A percentile compares a stretch with the other conserved stretches of the same genome.
Evolutionary conservation across 257 asterid genomes (phyloP).

Genomic region (Solanum chilense): DNA sequence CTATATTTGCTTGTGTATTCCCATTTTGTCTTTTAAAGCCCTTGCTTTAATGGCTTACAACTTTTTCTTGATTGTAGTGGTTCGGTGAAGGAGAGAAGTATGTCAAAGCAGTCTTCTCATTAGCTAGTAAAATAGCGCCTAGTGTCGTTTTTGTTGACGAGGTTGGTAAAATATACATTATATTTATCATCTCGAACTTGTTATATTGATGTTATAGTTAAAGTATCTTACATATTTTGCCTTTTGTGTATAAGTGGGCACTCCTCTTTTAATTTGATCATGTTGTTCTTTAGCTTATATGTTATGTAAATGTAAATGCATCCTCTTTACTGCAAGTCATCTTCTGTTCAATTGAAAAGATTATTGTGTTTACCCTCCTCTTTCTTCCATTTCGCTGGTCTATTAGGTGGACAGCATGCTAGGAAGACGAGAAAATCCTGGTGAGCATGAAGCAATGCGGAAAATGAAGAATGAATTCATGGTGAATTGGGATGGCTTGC

Average conservation of each 20-base stretch:
- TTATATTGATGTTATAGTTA: neutral
- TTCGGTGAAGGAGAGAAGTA: slow-evolving; percentile 92
- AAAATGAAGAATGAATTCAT: slow-evolving; percentile 95
- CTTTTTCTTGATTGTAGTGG: slow-evolving; percentile 39
- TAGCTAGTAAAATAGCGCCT: slow-evolving; percentile 89
- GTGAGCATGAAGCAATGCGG: slow-evolving; percentile 97
- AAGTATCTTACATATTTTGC: neutral
- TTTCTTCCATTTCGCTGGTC: neutral
- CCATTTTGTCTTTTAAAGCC: neutral
- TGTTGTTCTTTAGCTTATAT: neutral
- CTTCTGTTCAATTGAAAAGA: neutral
- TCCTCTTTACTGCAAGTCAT: neutral
- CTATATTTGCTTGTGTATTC: neutral
- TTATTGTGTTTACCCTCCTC: neutral
- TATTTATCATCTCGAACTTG: neutral
- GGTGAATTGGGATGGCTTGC: slow-evolving; percentile 94
- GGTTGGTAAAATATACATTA: slow-evolving; percentile 28
- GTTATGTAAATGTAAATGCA: neutral
- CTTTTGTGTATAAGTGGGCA: neutral
- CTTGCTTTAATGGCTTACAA: neutral
- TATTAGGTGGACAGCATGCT: slow-evolving; percentile 89
- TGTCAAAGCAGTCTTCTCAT: slow-evolving; percentile 80
- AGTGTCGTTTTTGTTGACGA: slow-evolving; percentile 82
- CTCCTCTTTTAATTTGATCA: neutral
- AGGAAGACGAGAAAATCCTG: slow-evolving; percentile 93